phyloP scores from a whole-genome alignment of 2,329 filamentous ascomycete species.

The Pochonia chlamydosporia region DNA sequence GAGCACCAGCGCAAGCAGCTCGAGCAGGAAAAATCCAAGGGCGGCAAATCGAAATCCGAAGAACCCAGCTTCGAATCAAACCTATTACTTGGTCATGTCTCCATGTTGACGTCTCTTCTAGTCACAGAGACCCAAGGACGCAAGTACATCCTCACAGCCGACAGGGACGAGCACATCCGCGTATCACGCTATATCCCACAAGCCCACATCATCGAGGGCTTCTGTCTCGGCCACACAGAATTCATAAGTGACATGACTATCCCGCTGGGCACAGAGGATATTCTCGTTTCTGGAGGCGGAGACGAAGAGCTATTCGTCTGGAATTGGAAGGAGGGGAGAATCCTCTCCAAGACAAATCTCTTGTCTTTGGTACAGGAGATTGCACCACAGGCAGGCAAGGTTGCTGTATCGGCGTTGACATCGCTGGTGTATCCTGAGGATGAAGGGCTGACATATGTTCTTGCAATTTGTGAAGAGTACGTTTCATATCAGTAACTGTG shows the following conservation, averaged over 20 bases:
- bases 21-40: constrained; percentile 23
- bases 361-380: constrained; percentile 35
- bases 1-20: constrained; percentile 49
- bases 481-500: constrained; percentile 9
- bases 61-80: constrained; percentile 62
- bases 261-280: constrained; percentile 45
- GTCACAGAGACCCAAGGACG: constrained; percentile 39
- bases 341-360: constrained; percentile 51
- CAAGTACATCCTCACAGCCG: constrained; percentile 49
- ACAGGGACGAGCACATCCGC: constrained; percentile 71
- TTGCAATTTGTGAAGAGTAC: constrained; percentile 55
- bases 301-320: constrained; percentile 75
- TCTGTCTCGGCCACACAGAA: constrained; percentile 80
- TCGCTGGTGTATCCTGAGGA: constrained; percentile 26
- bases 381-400: constrained; percentile 28
- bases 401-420: constrained; percentile 42
- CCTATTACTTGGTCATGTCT: constrained; percentile 86
- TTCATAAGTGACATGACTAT: constrained; percentile 77
- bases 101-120: constrained; percentile 76
- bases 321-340: constrained; percentile 62
- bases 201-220: constrained; percentile 80
- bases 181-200: constrained; percentile 78
- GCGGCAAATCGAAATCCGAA: constrained; percentile 21
- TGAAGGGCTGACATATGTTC: constrained; percentile 29
- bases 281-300: constrained; percentile 81